phyloP scores from a whole-genome alignment of 2,329 filamentous ascomycete species.

The Fusarium albosuccineum region DNA sequence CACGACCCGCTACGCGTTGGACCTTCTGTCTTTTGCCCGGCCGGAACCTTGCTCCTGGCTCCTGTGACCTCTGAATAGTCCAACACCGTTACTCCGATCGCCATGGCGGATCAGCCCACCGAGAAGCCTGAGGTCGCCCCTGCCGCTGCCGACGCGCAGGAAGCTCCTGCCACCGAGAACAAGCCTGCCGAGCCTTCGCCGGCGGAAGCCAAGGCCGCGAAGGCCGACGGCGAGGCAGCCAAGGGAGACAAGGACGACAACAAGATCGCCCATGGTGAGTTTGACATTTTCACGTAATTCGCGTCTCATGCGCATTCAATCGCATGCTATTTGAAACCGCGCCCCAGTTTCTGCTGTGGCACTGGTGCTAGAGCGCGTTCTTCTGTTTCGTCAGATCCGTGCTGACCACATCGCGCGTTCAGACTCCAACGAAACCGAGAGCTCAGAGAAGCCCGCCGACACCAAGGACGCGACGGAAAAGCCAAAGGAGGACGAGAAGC shows the following conservation, averaged over 20 bases:
- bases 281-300: conserved; percentile 6
- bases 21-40: conserved; percentile 35
- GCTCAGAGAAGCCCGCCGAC: conserved; percentile 49
- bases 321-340: conserved; percentile 20
- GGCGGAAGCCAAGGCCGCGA: conserved; percentile 41
- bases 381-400: conserved; percentile 31
- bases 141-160: conserved; percentile 50
- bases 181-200: conserved; percentile 41
- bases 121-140: conserved; percentile 54
- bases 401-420: conserved; percentile 46
- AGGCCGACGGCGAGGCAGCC: conserved; percentile 42
- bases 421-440: conserved; percentile 48
- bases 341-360: conserved; percentile 30
- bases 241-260: conserved; percentile 43
- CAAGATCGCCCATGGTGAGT: conserved; percentile 51
- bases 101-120: conserved; percentile 56
- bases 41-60: conserved; percentile 33
- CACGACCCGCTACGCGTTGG: conserved; percentile 49
- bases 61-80: conserved; percentile 29
- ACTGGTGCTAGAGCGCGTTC: conserved; percentile 37
- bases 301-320: conserved; percentile 20
- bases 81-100: conserved; percentile 42
- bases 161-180: conserved; percentile 42
- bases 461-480: conserved; percentile 45
- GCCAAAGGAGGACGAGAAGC: conserved; percentile 43